A percentile compares a stretch with the other conserved stretches of the same genome.
phyloP scores from a whole-genome alignment of 2,329 filamentous ascomycete species.

The Verticillium tricorpus region DNA sequence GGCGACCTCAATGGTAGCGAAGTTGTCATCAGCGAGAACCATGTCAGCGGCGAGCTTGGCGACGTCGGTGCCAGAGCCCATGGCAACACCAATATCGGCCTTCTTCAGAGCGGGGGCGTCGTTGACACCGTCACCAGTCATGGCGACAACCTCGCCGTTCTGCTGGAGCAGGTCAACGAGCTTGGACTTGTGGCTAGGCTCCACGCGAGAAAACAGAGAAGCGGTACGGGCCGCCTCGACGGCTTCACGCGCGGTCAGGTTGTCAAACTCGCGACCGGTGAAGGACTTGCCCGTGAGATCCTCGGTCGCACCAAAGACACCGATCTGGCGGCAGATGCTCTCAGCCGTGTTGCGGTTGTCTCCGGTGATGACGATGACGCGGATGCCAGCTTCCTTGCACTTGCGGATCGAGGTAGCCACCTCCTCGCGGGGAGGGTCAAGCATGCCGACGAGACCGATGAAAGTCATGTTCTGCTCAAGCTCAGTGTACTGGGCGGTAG shows the following conservation, averaged over 20 bases:
- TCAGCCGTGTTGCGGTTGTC: slow-evolving; percentile 98
- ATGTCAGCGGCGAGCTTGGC: slow-evolving; percentile 96
- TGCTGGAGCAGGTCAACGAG: slow-evolving; percentile 94
- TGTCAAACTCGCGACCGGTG: slow-evolving; percentile 92
- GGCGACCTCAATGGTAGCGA: slow-evolving; percentile 92
- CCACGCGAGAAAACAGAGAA: slow-evolving; percentile 91
- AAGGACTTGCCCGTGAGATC: slow-evolving; percentile 88
- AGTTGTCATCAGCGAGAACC: slow-evolving; percentile 98
- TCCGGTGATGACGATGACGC: slow-evolving; percentile 95
- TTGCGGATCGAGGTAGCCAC: slow-evolving; percentile 81
- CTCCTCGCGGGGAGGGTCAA: slow-evolving; percentile 92
- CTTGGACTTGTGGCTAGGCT: slow-evolving; percentile 95
- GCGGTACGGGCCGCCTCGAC: slow-evolving; percentile 79
- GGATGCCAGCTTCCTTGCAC: slow-evolving; percentile 89
- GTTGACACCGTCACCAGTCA: slow-evolving; percentile 99
- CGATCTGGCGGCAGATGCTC: slow-evolving; percentile 95
- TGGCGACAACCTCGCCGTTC: slow-evolving; percentile 89
- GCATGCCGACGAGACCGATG: slow-evolving; percentile 90
- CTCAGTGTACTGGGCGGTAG: slow-evolving; percentile 76
- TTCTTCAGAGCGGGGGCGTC: slow-evolving; percentile 97
- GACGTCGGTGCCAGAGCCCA: slow-evolving; percentile 97
- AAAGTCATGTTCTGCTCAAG: slow-evolving; percentile 94
- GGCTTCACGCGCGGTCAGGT: slow-evolving; percentile 72
- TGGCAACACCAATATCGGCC: slow-evolving; percentile 96
- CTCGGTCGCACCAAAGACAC: slow-evolving; percentile 79